These are phyloP conservation scores for Solanum peruvianum DNA, from an alignment of 257 asterid species.

Conservation along the genomic window DNA sequence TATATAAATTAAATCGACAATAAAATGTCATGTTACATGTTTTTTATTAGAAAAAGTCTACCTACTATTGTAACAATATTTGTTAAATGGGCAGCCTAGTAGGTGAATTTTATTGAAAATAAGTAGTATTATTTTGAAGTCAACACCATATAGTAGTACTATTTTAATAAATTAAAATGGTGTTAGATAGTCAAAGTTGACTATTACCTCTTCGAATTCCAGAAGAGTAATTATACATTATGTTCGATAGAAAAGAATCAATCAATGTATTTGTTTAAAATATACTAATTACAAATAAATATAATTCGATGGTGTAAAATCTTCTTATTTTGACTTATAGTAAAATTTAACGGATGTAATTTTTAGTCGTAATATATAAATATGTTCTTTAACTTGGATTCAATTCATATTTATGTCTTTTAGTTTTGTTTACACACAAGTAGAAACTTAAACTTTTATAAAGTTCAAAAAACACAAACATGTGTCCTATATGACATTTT, in stretches of 20 bases:
- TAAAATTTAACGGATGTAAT: too few relatives aligned
- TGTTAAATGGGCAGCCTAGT: not conserved
- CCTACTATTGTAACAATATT: not conserved
- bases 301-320: too few relatives aligned
- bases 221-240: not conserved
- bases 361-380: too few relatives aligned
- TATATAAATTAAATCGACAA: not conserved
- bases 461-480: too few relatives aligned
- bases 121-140: not conserved
- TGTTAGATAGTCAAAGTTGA: not conserved
- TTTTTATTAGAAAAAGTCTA: not conserved
- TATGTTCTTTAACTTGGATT: too few relatives aligned
- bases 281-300: not conserved
- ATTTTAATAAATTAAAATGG: not conserved
- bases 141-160: not conserved
- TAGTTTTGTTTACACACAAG: too few relatives aligned
- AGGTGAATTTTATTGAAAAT: not conserved
- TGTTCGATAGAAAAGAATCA: not conserved
- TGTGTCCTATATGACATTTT: too few relatives aligned
- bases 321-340: too few relatives aligned
- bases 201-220: not conserved
- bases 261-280: not conserved
- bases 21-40: not conserved
- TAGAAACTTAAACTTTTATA: too few relatives aligned
- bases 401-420: too few relatives aligned